Percentiles rank a stretch among this genome's conserved stretches.
Conservation (phyloP, 2,329 filamentous ascomycete species). For the Botrytis porri region DNA sequence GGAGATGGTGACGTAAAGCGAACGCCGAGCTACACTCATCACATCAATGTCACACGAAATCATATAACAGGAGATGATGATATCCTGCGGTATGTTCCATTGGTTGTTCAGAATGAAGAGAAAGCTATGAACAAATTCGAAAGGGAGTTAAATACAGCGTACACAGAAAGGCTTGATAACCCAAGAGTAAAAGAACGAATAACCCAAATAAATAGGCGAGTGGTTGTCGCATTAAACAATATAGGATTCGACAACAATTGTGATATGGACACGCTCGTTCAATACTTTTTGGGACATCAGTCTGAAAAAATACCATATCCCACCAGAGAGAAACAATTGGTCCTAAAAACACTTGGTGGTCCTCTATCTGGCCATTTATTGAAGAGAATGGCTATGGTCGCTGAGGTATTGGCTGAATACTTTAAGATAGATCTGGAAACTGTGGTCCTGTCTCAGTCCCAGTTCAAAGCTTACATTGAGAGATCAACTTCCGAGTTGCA, state of each 20-base stretch:
- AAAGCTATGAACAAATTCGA: slow-evolving; percentile 23
- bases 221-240: slow-evolving; percentile 27
- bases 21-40: slow-evolving; percentile 30
- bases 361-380: slow-evolving; percentile 4
- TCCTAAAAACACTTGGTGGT: slow-evolving; percentile 22
- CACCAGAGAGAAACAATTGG: slow-evolving; percentile 18
- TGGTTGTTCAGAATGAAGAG: slow-evolving; percentile 21
- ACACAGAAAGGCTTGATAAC: slow-evolving; percentile 17
- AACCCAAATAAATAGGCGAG: slow-evolving; percentile 23
- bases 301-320: slow-evolving; percentile 17
- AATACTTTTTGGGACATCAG: slow-evolving; percentile 25
- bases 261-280: slow-evolving; percentile 23
- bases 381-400: slow-evolving; percentile 22
- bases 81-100: slow-evolving; percentile 32
- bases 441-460: slow-evolving; percentile 26
- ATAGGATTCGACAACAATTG: slow-evolving; percentile 21
- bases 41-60: slow-evolving; percentile 32
- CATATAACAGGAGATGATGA: slow-evolving; percentile 32
- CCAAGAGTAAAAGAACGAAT: slow-evolving; percentile 26
- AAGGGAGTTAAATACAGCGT: slow-evolving; percentile 29
- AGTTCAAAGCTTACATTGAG: slow-evolving; percentile 31
- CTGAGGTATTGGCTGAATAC: slow-evolving; percentile 24
- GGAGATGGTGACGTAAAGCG: slow-evolving; percentile 21
- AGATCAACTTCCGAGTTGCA: slow-evolving; percentile 4
- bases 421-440: slow-evolving; percentile 25